Evolutionary conservation across 257 asterid genomes (phyloP).

Genomic region (Paraleonurus japonicus): DNA sequence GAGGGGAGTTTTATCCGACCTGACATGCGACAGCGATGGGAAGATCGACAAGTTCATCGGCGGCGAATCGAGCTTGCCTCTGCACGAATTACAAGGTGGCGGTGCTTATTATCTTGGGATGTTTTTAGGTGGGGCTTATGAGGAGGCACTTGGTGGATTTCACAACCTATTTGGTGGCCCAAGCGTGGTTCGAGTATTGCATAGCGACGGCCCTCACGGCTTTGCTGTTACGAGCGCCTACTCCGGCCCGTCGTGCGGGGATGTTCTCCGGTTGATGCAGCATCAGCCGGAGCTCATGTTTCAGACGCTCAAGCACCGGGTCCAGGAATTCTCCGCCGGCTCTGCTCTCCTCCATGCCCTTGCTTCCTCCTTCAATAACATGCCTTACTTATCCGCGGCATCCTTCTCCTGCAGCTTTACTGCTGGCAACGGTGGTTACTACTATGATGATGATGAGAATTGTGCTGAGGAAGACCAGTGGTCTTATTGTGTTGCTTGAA

Average conservation of each 20-base stretch:
- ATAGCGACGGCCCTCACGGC: slow-evolving; percentile 55
- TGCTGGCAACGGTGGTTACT: slow-evolving; percentile 37
- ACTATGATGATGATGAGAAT: slow-evolving; percentile 11
- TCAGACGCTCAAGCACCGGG: slow-evolving; percentile 55
- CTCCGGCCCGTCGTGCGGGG: slow-evolving; percentile 58
- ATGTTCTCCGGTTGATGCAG: slow-evolving; percentile 64
- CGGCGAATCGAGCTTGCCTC: slow-evolving; percentile 83
- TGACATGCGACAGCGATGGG: slow-evolving; percentile 98
- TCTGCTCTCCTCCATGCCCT: slow-evolving; percentile 21
- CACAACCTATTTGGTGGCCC: slow-evolving; percentile 78
- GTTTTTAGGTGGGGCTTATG: slow-evolving; percentile 78
- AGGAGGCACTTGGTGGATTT: slow-evolving; percentile 72
- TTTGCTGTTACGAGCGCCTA: slow-evolving; percentile 55
- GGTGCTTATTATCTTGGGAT: slow-evolving; percentile 55
- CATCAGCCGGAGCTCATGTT: slow-evolving; percentile 69
- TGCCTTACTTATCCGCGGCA: slow-evolving; percentile 53
- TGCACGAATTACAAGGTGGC: slow-evolving; percentile 54
- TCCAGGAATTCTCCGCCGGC: slow-evolving; percentile 38
- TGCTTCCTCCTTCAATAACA: slow-evolving; percentile 40
- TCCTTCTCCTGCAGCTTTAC: slow-evolving; percentile 40
- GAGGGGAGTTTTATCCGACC: slow-evolving; percentile 73
- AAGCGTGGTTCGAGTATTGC: slow-evolving; percentile 50
- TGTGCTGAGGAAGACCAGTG: slow-evolving; percentile 57
- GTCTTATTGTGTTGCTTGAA: slow-evolving; percentile 38
- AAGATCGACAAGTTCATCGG: slow-evolving; percentile 90